Conservation (phyloP, 1,139 yeast genomes). For the Kurtzmaniella quercitrusa region DNA sequence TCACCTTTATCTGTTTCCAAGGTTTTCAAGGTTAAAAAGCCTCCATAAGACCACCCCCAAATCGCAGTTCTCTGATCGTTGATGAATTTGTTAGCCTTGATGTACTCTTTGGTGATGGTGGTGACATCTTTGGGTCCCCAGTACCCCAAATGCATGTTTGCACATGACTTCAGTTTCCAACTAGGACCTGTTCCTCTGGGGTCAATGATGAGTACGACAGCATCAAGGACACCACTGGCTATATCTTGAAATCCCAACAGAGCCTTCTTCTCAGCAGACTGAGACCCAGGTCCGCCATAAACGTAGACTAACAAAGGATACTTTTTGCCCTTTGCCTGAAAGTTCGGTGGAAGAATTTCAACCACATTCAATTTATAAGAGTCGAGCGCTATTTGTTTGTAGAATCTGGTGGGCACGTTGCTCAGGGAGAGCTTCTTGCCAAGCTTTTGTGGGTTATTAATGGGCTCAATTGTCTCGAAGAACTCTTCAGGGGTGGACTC, state of each 20-base stretch:
- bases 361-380: conserved; percentile 54
- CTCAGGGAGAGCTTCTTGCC: conserved; percentile 21
- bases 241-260: conserved; percentile 64
- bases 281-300: conserved; percentile 96
- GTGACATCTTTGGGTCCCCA: conserved; percentile 87
- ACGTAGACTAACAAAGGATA: conserved; percentile 81
- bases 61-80: conserved; percentile 67
- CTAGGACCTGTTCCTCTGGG: conserved; percentile 96
- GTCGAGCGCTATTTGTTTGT: conserved; percentile 40
- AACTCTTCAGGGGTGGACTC: conserved; percentile 11
- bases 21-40: conserved; percentile 70
- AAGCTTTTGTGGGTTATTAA: conserved; percentile 28
- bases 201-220: conserved; percentile 77
- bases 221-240: conserved; percentile 62
- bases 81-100: conserved; percentile 49
- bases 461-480: conserved; percentile 22
- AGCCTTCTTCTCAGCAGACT: conserved; percentile 54
- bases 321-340: conserved; percentile 39
- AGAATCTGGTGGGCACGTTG: conserved; percentile 54
- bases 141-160: conserved; percentile 67
- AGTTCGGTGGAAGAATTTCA: conserved; percentile 72
- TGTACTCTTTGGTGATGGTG: conserved; percentile 59
- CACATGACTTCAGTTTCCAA: conserved; percentile 57
- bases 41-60: conserved; percentile 92
- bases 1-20: conserved; percentile 62